Percentiles rank a stretch among this genome's conserved stretches.
Conservation (phyloP, 208 protist genomes). For the Crithidia fasciculata region DNA sequence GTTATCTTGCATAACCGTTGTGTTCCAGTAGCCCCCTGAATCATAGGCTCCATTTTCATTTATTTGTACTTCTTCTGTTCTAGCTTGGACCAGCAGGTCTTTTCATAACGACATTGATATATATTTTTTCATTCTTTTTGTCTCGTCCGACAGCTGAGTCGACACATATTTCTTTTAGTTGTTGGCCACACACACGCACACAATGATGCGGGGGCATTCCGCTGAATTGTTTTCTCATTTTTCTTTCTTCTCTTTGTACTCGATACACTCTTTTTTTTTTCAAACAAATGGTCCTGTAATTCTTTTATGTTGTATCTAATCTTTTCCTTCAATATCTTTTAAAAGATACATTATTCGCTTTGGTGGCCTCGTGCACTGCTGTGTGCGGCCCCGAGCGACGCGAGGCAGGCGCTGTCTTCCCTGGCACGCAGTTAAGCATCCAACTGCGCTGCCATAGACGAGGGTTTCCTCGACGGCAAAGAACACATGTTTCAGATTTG, state of each 20-base stretch:
- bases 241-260: neutral
- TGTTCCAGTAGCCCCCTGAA: too few relatives aligned
- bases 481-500: neutral
- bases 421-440: too few relatives aligned
- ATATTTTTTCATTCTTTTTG: neutral
- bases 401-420: too few relatives aligned
- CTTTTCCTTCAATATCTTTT: neutral
- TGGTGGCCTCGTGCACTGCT: too few relatives aligned
- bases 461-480: neutral
- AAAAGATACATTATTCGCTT: too few relatives aligned
- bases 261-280: neutral
- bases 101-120: neutral
- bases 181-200: neutral
- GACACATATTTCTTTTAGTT: constrained; percentile 4
- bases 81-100: neutral
- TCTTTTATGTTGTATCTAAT: neutral
- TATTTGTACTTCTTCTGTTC: neutral
- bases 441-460: too few relatives aligned
- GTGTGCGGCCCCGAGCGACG: too few relatives aligned
- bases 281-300: neutral
- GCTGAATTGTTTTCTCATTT: too few relatives aligned
- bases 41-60: neutral
- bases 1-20: too few relatives aligned
- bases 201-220: too few relatives aligned
- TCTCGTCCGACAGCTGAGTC: too few relatives aligned